Percentiles rank a stretch among this genome's conserved stretches.
These are phyloP conservation scores for Rhizopogon roseolus DNA, from an alignment of 768 basidiomycete species.

Conservation along the genomic window DNA sequence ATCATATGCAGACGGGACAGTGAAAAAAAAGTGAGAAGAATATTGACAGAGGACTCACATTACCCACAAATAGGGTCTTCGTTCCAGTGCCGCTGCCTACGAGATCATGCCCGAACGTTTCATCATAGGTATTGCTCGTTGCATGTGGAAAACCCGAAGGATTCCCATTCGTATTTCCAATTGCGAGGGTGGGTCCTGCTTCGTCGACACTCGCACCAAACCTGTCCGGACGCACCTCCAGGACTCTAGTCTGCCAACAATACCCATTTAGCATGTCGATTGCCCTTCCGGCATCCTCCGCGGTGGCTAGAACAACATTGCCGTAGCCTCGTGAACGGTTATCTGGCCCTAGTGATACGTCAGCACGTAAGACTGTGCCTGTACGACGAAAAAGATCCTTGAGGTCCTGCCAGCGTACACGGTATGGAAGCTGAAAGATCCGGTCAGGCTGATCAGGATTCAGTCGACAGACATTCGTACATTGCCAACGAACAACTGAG, in stretches of 20 bases:
- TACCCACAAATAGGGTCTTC: slow-evolving; percentile 82
- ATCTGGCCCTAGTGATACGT: slow-evolving; percentile 77
- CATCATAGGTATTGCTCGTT: neutral
- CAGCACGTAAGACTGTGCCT: slow-evolving; percentile 81
- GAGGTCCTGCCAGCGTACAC: slow-evolving; percentile 98
- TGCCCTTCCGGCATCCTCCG: slow-evolving; percentile 90
- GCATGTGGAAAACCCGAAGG: neutral
- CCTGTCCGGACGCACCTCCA: slow-evolving; percentile 90
- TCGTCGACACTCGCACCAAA: slow-evolving; percentile 33
- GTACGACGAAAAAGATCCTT: slow-evolving; percentile 97
- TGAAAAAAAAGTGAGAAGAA: neutral
- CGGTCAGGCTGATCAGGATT: neutral
- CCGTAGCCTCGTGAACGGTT: slow-evolving; percentile 93
- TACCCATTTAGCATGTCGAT: slow-evolving; percentile 97
- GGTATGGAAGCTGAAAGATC: slow-evolving; percentile 77
- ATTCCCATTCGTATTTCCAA: neutral
- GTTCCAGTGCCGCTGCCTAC: slow-evolving; percentile 25
- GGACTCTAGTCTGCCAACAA: slow-evolving; percentile 90
- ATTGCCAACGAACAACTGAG: slow-evolving; percentile 95
- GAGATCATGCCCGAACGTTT: slow-evolving; percentile 11
- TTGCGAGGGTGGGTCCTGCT: neutral
- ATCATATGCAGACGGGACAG: neutral
- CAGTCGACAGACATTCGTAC: slow-evolving; percentile 41
- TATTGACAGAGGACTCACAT: slow-evolving; percentile 48
- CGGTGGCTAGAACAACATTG: slow-evolving; percentile 90